These are phyloP conservation scores for Leucoagaricus sp. DNA, from an alignment of 1,284 basidiomycete genomes.

Conservation along the genomic window DNA sequence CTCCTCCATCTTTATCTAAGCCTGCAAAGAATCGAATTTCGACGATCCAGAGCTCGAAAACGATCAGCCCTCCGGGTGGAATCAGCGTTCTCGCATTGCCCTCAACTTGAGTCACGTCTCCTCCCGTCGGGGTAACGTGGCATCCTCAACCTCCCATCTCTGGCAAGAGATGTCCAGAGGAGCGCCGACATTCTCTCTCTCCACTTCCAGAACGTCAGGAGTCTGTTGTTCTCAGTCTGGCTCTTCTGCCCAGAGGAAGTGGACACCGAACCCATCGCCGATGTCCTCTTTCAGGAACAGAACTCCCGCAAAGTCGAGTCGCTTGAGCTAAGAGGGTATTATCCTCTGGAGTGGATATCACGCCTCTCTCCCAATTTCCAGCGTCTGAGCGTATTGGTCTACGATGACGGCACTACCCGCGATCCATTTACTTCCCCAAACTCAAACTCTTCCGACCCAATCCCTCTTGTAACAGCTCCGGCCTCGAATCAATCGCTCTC, in stretches of 20 bases:
- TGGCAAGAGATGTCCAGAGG: slow-evolving; percentile 18
- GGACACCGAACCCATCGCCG: neutral
- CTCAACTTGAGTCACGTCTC: slow-evolving; percentile 26
- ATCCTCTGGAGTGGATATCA: neutral
- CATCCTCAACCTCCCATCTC: slow-evolving; percentile 22
- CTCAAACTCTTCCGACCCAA: neutral
- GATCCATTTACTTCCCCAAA: neutral
- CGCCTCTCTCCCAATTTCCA: neutral
- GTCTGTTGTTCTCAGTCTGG: neutral
- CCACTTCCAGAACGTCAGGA: neutral
- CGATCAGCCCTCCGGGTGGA: neutral
- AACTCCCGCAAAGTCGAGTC: neutral
- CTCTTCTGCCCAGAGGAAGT: neutral
- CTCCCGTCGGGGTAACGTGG: slow-evolving; percentile 25
- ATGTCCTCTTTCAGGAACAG: neutral
- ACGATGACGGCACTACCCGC: neutral
- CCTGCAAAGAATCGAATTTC: neutral
- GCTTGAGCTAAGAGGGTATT: neutral
- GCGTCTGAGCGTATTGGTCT: neutral
- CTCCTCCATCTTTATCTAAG: neutral
- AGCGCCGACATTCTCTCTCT: neutral
- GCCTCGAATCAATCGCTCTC: neutral
- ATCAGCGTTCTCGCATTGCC: slow-evolving; percentile 1
- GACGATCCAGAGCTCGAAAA: neutral
- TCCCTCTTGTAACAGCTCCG: neutral